Conservation (phyloP, 345 rosid species). For the Gynandropsis gynandra region DNA sequence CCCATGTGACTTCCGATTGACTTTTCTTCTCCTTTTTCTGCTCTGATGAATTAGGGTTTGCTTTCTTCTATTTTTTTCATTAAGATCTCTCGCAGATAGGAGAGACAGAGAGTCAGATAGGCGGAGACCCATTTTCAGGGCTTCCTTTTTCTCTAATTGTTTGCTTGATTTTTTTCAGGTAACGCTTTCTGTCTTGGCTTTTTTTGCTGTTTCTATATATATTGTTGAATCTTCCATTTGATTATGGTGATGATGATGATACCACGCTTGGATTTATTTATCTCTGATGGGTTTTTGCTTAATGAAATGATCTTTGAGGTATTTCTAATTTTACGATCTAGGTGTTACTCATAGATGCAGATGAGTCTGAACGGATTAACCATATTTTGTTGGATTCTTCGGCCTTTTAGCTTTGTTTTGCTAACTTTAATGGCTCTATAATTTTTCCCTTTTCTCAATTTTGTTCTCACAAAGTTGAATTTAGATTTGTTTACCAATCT, state of each 20-base stretch:
- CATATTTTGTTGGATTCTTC: no score
- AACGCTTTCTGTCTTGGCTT: background rate
- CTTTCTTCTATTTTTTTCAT: slow-evolving; percentile 1
- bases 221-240: background rate
- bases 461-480: no score
- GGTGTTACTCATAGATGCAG: no score
- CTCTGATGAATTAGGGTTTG: slow-evolving; percentile 25
- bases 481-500: no score
- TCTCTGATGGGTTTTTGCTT: background rate
- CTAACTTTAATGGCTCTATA: no score
- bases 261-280: background rate
- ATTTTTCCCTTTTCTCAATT: no score
- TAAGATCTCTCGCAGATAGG: slow-evolving; percentile 2
- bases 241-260: background rate
- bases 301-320: slow-evolving; percentile 13
- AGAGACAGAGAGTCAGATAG: background rate
- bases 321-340: background rate
- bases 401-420: no score
- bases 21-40: slow-evolving; percentile 22
- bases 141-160: slow-evolving; percentile 2
- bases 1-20: slow-evolving; percentile 31
- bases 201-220: background rate
- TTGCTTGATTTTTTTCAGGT: slow-evolving; percentile 15
- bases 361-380: no score
- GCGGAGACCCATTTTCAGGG: background rate